phyloP scores from a whole-genome alignment of 805 yeast genomes.

The Pichia exigua region DNA sequence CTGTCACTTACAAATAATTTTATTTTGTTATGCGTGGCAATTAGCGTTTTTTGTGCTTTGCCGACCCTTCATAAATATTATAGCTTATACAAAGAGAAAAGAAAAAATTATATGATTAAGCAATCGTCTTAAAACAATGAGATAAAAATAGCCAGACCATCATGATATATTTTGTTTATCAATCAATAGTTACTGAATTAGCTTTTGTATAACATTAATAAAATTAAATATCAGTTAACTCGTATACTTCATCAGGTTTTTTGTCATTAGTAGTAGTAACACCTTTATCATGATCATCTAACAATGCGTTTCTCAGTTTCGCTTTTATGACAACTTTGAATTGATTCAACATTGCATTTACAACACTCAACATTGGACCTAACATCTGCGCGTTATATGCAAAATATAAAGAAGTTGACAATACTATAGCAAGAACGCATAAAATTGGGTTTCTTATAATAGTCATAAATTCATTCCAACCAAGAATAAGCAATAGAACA shows the following conservation, averaged over 20 bases:
- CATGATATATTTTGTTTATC: too few relatives aligned
- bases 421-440: conserved; percentile 51
- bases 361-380: conserved; percentile 63
- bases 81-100: too few relatives aligned
- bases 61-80: too few relatives aligned
- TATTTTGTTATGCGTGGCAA: too few relatives aligned
- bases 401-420: conserved; percentile 55
- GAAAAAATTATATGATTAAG: too few relatives aligned
- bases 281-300: conserved; percentile 35
- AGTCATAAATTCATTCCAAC: conserved; percentile 95
- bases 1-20: too few relatives aligned
- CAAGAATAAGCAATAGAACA: conserved; percentile 61
- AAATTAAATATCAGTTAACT: not conserved
- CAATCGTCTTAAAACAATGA: too few relatives aligned
- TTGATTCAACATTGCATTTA: conserved; percentile 49
- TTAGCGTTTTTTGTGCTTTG: too few relatives aligned
- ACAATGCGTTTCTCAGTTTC: conserved; percentile 49
- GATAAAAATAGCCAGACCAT: too few relatives aligned
- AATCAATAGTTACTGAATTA: too few relatives aligned
- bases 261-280: not conserved
- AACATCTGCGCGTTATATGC: conserved; percentile 65
- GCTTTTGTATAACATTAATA: not conserved
- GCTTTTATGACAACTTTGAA: conserved; percentile 49
- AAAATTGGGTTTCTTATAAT: conserved; percentile 80
- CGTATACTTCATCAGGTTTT: not conserved